A percentile compares a stretch with the other conserved stretches of the same genome.
Conservation (phyloP, 805 yeast species). For the Clavispora fructus region DNA sequence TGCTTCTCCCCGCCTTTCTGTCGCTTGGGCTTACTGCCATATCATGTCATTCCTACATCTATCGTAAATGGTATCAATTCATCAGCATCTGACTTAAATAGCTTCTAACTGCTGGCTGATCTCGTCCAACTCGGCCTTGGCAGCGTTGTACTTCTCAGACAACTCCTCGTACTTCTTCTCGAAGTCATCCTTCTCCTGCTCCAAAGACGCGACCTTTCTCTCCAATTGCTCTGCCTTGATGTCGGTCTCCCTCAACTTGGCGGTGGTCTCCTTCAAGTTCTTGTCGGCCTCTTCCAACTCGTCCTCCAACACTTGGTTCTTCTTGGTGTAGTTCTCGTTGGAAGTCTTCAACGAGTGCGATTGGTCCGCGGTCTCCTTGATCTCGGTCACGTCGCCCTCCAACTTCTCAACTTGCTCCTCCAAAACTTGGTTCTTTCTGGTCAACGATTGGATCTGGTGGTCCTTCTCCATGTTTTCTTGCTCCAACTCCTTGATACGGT, state of each 20-base stretch:
- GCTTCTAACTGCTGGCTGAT: slow-evolving; percentile 93
- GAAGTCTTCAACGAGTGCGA: slow-evolving; percentile 82
- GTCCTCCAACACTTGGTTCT: slow-evolving; percentile 82
- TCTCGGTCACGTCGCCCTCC: slow-evolving; percentile 67
- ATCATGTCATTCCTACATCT: neutral
- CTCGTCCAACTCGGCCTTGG: slow-evolving; percentile 93
- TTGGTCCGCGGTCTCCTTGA: slow-evolving; percentile 85
- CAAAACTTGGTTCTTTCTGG: slow-evolving; percentile 84
- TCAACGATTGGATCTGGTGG: slow-evolving; percentile 87
- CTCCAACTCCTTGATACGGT: slow-evolving; percentile 81
- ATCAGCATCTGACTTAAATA: slow-evolving; percentile 27
- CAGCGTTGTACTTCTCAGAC: slow-evolving; percentile 71
- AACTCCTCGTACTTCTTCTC: slow-evolving; percentile 85
- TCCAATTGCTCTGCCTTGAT: slow-evolving; percentile 94
- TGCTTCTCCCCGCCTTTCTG: too few relatives aligned
- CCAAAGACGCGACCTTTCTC: slow-evolving; percentile 88
- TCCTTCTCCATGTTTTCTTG: slow-evolving; percentile 91
- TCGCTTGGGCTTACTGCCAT: too few relatives aligned
- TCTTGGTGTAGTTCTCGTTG: slow-evolving; percentile 87
- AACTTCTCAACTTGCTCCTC: slow-evolving; percentile 79
- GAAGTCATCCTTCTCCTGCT: slow-evolving; percentile 85
- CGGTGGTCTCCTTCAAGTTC: slow-evolving; percentile 88
- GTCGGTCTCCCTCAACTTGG: slow-evolving; percentile 91
- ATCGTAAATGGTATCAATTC: neutral
- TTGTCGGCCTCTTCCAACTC: slow-evolving; percentile 87